Conservation (phyloP, 2,329 filamentous ascomycete genomes). For the Sclerotinia glacialis region DNA sequence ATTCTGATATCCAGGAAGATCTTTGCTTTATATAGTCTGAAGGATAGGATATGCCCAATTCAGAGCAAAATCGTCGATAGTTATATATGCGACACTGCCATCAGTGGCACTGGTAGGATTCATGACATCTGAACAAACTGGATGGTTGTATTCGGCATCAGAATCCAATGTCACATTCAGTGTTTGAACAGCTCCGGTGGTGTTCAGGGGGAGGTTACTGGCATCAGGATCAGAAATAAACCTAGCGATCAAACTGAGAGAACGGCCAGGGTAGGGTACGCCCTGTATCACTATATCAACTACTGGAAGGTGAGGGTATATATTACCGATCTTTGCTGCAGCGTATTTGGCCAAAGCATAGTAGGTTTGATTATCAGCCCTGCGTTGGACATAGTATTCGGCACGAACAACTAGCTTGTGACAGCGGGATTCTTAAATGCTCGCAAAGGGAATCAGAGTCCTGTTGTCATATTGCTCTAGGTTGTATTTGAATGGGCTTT, state of each 20-base stretch:
- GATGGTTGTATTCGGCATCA: not conserved
- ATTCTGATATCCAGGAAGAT: not conserved
- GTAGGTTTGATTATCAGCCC: not conserved
- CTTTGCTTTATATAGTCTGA: not conserved
- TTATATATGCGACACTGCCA: not conserved
- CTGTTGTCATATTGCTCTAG: not conserved
- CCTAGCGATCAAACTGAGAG: not conserved
- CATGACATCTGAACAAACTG: not conserved
- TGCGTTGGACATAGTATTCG: not conserved
- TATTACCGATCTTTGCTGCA: not conserved
- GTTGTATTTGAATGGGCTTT: not conserved
- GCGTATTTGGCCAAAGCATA: not conserved
- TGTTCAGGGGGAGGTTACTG: not conserved
- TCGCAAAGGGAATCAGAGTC: not conserved
- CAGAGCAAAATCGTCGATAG: not conserved
- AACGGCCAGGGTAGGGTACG: not conserved
- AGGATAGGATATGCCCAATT: conserved; percentile 3
- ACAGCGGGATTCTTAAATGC: not conserved
- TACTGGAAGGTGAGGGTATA: conserved; percentile 1
- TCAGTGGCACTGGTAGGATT: not conserved
- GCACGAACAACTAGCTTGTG: not conserved
- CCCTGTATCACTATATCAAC: not conserved
- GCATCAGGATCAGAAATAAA: not conserved
- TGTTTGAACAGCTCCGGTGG: not conserved
- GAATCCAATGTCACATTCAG: no score